Conservation (phyloP, 2,329 filamentous ascomycete species). For the Microsporum audouinii region DNA sequence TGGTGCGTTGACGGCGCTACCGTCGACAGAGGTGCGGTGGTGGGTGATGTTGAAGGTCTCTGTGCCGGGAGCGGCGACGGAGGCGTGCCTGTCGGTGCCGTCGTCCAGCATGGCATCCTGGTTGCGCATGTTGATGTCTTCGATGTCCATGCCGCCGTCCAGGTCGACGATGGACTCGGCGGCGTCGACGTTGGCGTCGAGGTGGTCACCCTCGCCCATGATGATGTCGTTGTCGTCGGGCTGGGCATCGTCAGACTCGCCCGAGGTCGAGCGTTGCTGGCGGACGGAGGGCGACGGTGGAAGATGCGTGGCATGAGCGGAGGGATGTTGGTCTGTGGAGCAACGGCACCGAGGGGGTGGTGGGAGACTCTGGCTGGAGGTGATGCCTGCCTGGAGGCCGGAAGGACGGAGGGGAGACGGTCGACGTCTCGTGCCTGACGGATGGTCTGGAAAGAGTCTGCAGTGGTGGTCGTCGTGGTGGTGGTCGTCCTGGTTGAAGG, state of each 20-base stretch:
- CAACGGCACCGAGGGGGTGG: slow-evolving; percentile 59
- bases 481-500: slow-evolving; percentile 51
- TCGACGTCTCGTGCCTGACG: slow-evolving; percentile 56
- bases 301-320: slow-evolving; percentile 42
- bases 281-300: slow-evolving; percentile 65
- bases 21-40: slow-evolving; percentile 61
- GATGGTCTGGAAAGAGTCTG: slow-evolving; percentile 56
- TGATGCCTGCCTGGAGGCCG: slow-evolving; percentile 54
- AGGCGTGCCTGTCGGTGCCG: slow-evolving; percentile 51
- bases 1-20: slow-evolving; percentile 66
- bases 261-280: slow-evolving; percentile 77
- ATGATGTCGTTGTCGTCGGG: slow-evolving; percentile 77
- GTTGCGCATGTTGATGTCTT: slow-evolving; percentile 76
- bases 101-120: slow-evolving; percentile 59
- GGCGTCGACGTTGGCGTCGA: slow-evolving; percentile 8
- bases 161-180: slow-evolving; percentile 62
- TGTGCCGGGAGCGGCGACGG: slow-evolving; percentile 48
- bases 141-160: slow-evolving; percentile 70
- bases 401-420: slow-evolving; percentile 69
- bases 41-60: slow-evolving; percentile 94
- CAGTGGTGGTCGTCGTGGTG: slow-evolving; percentile 48
- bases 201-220: slow-evolving; percentile 52
- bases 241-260: slow-evolving; percentile 75
- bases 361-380: slow-evolving; percentile 87
- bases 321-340: slow-evolving; percentile 41